Percentiles rank a stretch among this genome's conserved stretches.
Conservation (phyloP, 192 early-diverging fungal genomes). For the Kappamyces sp. region DNA sequence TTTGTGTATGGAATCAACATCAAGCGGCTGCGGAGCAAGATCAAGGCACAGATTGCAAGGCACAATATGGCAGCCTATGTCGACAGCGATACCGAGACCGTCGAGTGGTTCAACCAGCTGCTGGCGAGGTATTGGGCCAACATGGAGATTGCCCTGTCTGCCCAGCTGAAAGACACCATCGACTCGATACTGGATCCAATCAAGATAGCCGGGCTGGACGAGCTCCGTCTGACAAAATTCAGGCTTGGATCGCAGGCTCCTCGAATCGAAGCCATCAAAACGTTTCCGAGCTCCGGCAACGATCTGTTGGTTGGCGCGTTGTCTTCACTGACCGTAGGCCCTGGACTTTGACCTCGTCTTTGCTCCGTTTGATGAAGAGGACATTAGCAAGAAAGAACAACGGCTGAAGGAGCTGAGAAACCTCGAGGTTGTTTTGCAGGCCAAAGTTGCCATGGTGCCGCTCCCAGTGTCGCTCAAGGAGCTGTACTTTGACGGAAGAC, state of each 20-base stretch:
- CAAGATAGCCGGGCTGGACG: constrained; percentile 73
- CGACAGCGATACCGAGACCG: constrained; percentile 47
- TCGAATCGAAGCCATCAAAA: constrained; percentile 38
- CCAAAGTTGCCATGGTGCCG: constrained; percentile 75
- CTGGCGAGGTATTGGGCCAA: constrained; percentile 81
- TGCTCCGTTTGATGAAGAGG: constrained; percentile 73
- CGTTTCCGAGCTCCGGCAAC: constrained; percentile 24
- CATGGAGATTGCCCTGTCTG: constrained; percentile 80
- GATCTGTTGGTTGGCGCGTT: constrained; percentile 26
- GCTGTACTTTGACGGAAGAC: constrained; percentile 60
- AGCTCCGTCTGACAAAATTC: constrained; percentile 37
- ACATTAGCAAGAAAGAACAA: constrained; percentile 21
- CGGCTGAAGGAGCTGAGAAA: constrained; percentile 49
- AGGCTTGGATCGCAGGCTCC: constrained; percentile 44
- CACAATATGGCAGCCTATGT: constrained; percentile 18
- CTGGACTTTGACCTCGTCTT: constrained; percentile 92
- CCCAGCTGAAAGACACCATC: constrained; percentile 62
- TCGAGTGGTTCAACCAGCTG: constrained; percentile 90
- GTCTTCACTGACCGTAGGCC: constrained; percentile 28
- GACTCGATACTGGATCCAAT: constrained; percentile 68
- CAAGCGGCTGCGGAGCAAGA: constrained; percentile 18
- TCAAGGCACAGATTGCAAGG: constrained; percentile 18
- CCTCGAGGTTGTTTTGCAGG: constrained; percentile 79
- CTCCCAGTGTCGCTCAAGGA: constrained; percentile 83
- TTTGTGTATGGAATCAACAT: constrained; percentile 20